Conservation (phyloP, 768 basidiomycete genomes). For the Leucosporidium scottii region DNA sequence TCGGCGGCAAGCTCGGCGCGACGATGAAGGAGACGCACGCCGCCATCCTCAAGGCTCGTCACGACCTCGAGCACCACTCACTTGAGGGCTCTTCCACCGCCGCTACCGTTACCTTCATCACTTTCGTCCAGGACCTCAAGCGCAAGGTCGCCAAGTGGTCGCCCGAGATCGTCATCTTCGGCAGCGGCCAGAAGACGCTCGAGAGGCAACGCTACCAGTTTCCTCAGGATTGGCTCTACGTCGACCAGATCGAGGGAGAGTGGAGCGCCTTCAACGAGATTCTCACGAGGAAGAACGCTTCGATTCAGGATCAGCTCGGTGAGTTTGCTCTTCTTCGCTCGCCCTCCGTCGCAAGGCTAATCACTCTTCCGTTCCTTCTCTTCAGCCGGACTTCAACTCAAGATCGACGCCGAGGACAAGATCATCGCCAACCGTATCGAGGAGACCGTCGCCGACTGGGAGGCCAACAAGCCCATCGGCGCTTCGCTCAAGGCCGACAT, state of each 20-base stretch:
- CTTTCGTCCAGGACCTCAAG: constrained; percentile 98
- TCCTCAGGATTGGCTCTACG: constrained; percentile 94
- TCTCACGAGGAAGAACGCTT: constrained; percentile 92
- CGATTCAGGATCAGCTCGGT: constrained; percentile 97
- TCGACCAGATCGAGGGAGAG: constrained; percentile 92
- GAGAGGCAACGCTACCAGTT: constrained; percentile 97
- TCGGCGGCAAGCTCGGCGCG: constrained; percentile 84
- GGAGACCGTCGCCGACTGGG: constrained; percentile 88
- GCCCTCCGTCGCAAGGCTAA: background rate
- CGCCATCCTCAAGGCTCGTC: constrained; percentile 80
- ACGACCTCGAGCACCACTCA: constrained; percentile 91
- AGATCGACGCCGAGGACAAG: constrained; percentile 99
- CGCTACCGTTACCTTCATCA: constrained; percentile 96
- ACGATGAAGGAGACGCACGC: constrained; percentile 98
- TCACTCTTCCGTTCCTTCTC: background rate
- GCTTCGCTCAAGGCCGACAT: constrained; percentile 93
- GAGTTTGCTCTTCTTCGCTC: constrained; percentile 36
- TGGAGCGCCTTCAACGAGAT: constrained; percentile 99
- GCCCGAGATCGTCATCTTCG: constrained; percentile 90
- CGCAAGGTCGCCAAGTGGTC: constrained; percentile 94
- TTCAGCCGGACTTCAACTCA: constrained; percentile 91
- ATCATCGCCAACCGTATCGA: constrained; percentile 92
- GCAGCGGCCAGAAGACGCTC: constrained; percentile 90
- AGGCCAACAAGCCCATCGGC: constrained; percentile 89
- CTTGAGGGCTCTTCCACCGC: constrained; percentile 92